Conservation (phyloP, 768 basidiomycete species). For the Leccinum fibrillosum region DNA sequence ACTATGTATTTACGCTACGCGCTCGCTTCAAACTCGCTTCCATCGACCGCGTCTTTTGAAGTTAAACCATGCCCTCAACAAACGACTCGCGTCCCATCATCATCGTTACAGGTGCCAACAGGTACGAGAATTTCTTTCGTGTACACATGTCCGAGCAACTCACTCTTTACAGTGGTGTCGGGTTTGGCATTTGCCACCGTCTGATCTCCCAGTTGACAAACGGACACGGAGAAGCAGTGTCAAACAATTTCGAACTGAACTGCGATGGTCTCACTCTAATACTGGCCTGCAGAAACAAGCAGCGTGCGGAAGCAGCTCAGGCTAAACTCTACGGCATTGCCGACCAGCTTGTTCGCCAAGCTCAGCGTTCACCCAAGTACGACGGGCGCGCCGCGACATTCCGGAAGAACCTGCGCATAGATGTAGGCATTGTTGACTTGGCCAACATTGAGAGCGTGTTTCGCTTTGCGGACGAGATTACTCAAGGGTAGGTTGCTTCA, state of each 20-base stretch:
- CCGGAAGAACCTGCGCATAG: slow-evolving; percentile 54
- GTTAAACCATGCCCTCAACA: slow-evolving; percentile 25
- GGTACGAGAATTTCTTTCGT: slow-evolving; percentile 35
- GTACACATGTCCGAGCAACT: slow-evolving; percentile 1
- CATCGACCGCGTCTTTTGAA: not conserved
- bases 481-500: slow-evolving; percentile 44
- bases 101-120: slow-evolving; percentile 70
- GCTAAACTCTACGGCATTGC: slow-evolving; percentile 49
- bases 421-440: slow-evolving; percentile 64
- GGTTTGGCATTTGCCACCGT: slow-evolving; percentile 80
- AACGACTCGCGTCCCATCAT: slow-evolving; percentile 41
- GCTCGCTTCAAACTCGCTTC: not conserved
- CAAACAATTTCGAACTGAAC: slow-evolving; percentile 20
- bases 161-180: slow-evolving; percentile 66
- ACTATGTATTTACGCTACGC: no score
- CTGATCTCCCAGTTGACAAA: slow-evolving; percentile 67
- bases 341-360: slow-evolving; percentile 48
- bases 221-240: slow-evolving; percentile 33
- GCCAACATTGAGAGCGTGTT: slow-evolving; percentile 58
- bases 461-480: slow-evolving; percentile 54
- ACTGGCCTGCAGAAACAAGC: slow-evolving; percentile 71
- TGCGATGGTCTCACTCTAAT: slow-evolving; percentile 67
- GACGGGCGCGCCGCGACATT: slow-evolving; percentile 58
- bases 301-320: slow-evolving; percentile 61
- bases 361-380: slow-evolving; percentile 36